A percentile compares a stretch with the other conserved stretches of the same genome.
Evolutionary conservation across 768 basidiomycete species (phyloP).

Genomic region (Multifurca ochricompacta): DNA sequence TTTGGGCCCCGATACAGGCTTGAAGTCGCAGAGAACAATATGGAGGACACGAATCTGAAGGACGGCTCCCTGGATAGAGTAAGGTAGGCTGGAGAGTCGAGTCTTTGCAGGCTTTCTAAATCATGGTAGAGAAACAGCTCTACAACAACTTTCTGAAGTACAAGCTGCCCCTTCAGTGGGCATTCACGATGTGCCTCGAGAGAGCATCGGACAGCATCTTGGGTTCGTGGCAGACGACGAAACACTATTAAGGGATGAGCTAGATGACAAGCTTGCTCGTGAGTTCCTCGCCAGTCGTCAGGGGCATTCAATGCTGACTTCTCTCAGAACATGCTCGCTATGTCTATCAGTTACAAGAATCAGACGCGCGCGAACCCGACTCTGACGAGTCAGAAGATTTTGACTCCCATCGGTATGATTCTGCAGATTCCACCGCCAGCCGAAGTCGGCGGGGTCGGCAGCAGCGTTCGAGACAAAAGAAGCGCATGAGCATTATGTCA

Average conservation of each 20-base stretch:
- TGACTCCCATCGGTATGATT: slow-evolving; percentile 23
- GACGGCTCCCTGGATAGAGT: slow-evolving; percentile 77
- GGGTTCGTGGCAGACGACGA: slow-evolving; percentile 46
- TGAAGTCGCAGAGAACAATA: slow-evolving; percentile 86
- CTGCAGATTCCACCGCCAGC: slow-evolving; percentile 37
- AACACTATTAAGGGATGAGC: slow-evolving; percentile 39
- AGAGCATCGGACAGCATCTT: slow-evolving; percentile 57
- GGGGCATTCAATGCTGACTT: background rate
- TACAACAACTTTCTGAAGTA: slow-evolving; percentile 51
- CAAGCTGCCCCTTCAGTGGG: slow-evolving; percentile 77
- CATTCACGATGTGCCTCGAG: slow-evolving; percentile 74
- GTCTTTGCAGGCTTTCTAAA: slow-evolving; percentile 33
- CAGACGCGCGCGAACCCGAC: slow-evolving; percentile 24
- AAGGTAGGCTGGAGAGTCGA: slow-evolving; percentile 36
- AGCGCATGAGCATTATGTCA: slow-evolving; percentile 64
- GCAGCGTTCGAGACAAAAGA: slow-evolving; percentile 31
- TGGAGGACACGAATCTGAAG: slow-evolving; percentile 85
- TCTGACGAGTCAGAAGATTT: slow-evolving; percentile 26
- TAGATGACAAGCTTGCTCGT: slow-evolving; percentile 71
- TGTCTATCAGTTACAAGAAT: slow-evolving; percentile 35
- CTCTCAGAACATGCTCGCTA: slow-evolving; percentile 55
- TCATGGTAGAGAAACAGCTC: slow-evolving; percentile 38
- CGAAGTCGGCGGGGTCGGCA: slow-evolving; percentile 23
- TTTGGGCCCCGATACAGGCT: slow-evolving; percentile 92
- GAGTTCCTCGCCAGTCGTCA: slow-evolving; percentile 27